Evolutionary conservation across 2,329 filamentous ascomycete genomes (phyloP).

Genomic region (Xylogone sp.): DNA sequence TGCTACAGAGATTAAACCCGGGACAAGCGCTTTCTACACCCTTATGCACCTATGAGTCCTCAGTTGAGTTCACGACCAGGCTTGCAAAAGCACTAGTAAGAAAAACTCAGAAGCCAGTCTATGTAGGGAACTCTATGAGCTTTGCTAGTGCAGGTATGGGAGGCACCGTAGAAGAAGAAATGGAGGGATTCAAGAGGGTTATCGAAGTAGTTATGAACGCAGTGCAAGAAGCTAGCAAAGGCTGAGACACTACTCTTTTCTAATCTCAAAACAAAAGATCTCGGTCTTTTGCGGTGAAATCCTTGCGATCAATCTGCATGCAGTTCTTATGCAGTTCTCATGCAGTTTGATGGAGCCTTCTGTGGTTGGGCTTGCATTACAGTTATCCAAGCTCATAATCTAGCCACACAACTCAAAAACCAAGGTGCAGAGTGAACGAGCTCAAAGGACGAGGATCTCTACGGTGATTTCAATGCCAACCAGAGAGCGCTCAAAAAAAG

Average conservation of each 20-base stretch:
- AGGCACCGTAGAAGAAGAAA: slow-evolving; percentile 86
- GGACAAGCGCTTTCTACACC: slow-evolving; percentile 71
- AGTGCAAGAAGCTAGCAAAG: slow-evolving; percentile 35
- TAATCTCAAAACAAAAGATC: too few species aligned
- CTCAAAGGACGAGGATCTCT: too few species aligned
- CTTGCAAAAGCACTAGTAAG: slow-evolving; percentile 80
- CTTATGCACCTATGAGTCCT: slow-evolving; percentile 71
- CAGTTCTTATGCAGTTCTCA: too few species aligned
- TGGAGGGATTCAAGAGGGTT: slow-evolving; percentile 77
- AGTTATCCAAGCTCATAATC: too few species aligned
- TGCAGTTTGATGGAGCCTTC: too few species aligned
- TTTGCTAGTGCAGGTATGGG: slow-evolving; percentile 71
- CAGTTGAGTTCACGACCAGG: slow-evolving; percentile 81
- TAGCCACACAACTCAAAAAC: too few species aligned
- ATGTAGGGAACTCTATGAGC: slow-evolving; percentile 84
- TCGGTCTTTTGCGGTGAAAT: not conserved
- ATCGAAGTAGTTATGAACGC: slow-evolving; percentile 64
- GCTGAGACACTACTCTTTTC: not conserved
- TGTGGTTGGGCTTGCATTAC: too few species aligned
- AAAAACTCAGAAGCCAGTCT: slow-evolving; percentile 70
- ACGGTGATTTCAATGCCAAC: too few species aligned
- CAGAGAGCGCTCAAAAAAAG: too few species aligned
- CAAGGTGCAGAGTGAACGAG: too few species aligned
- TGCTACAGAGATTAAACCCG: slow-evolving; percentile 30
- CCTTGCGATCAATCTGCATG: too few species aligned